phyloP scores from a whole-genome alignment of 73 alveolate species.

The Paraurostyla sp. region DNA sequence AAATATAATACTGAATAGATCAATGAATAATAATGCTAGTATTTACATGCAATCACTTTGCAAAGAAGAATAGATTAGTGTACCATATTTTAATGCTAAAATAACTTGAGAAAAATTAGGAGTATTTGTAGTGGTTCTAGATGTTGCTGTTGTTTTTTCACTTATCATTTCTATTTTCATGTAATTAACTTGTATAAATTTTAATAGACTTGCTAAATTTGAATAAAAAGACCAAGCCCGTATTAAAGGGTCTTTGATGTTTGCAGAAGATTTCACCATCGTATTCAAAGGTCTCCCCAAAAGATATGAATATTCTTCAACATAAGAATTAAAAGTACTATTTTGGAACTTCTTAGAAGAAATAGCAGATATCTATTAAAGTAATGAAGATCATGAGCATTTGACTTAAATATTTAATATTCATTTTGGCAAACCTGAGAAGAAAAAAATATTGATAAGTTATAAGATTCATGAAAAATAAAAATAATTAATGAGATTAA shows the following conservation, averaged over 20 bases:
- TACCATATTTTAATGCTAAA: not conserved
- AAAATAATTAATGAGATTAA: too few relatives aligned
- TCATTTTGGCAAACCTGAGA: too few relatives aligned
- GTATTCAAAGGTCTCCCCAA: conserved; percentile 18
- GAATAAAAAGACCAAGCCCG: conserved; percentile 27
- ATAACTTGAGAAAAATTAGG: conserved; percentile 25
- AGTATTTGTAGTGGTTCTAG: not conserved
- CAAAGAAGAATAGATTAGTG: not conserved
- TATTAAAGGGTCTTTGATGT: not conserved
- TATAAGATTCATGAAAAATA: too few relatives aligned
- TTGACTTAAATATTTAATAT: too few relatives aligned
- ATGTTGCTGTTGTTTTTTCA: not conserved
- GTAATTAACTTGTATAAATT: not conserved
- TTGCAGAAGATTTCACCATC: conserved; percentile 49
- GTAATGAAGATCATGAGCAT: too few relatives aligned
- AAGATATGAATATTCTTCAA: not conserved
- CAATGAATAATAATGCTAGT: not conserved
- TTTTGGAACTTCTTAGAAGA: too few relatives aligned
- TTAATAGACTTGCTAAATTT: not conserved
- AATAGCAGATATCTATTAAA: too few relatives aligned
- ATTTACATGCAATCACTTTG: not conserved
- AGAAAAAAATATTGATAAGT: too few relatives aligned
- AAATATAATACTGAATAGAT: not conserved
- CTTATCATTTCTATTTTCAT: not conserved
- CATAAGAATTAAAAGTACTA: too few relatives aligned